phyloP scores from a whole-genome alignment of 2,329 filamentous ascomycete genomes.

The Mycosphaerella arachidis region DNA sequence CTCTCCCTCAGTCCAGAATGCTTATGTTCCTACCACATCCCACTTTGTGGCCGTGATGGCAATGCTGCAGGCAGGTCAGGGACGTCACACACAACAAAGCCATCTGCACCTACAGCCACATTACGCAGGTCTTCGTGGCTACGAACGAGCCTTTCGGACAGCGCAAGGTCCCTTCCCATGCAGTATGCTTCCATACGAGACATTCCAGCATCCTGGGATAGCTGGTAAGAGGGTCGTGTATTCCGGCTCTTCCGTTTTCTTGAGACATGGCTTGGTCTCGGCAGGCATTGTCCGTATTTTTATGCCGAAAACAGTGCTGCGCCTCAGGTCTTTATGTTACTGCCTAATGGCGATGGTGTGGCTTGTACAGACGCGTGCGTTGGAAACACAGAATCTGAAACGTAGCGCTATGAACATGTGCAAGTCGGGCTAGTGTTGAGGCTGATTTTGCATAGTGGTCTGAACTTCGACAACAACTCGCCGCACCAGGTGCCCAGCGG shows the following conservation, averaged over 20 bases:
- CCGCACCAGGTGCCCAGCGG: not conserved
- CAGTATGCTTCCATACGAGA: not conserved
- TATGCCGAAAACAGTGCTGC: not conserved
- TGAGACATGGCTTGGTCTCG: not conserved
- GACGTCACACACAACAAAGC: not conserved
- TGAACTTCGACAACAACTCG: not conserved
- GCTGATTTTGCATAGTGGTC: not conserved
- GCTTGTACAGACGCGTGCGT: not conserved
- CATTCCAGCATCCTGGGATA: not conserved
- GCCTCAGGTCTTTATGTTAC: not conserved
- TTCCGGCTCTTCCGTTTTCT: not conserved
- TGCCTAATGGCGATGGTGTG: not conserved
- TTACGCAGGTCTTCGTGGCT: too few species aligned
- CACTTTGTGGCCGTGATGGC: not conserved
- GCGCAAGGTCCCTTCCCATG: not conserved
- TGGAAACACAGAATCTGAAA: not conserved
- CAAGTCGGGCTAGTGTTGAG: not conserved
- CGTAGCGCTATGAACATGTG: not conserved
- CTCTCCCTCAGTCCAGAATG: not conserved
- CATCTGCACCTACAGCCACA: not conserved
- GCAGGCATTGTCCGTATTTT: not conserved
- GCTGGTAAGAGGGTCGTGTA: not conserved
- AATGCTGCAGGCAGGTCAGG: not conserved
- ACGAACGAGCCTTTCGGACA: not conserved
- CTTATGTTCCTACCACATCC: not conserved